Evolutionary conservation across 768 basidiomycete genomes (phyloP).

Genomic region (Lactifluus rugatus): DNA sequence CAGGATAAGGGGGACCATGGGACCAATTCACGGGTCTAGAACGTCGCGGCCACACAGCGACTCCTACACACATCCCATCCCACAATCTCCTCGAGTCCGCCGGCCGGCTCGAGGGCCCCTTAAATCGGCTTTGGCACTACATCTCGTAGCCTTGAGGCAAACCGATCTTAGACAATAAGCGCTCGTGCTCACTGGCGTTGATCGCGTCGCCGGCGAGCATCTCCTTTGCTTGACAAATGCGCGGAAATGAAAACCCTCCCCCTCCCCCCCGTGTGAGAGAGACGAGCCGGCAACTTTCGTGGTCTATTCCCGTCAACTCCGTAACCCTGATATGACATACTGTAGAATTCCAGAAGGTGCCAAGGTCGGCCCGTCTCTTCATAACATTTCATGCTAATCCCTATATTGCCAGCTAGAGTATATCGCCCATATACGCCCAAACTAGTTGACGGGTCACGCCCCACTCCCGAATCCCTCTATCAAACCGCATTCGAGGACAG

Average conservation of each 20-base stretch:
- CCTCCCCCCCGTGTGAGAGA: neutral
- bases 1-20: neutral
- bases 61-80: neutral
- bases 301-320: neutral
- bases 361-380: neutral
- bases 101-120: slow-evolving; percentile 5
- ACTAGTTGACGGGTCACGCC: neutral
- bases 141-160: slow-evolving; percentile 4
- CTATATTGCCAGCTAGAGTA: neutral
- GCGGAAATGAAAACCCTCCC: neutral
- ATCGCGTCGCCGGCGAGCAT: neutral
- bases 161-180: neutral
- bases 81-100: neutral
- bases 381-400: slow-evolving; percentile 1
- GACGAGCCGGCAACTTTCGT: neutral
- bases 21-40: slow-evolving; percentile 5
- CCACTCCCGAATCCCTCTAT: neutral
- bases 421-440: neutral
- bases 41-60: neutral
- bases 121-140: neutral
- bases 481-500: neutral
- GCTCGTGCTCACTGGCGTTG: neutral
- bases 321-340: neutral
- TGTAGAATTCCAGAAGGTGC: slow-evolving; percentile 4
- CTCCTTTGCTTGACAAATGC: neutral